Percentiles rank a stretch among this genome's conserved stretches.
Evolutionary conservation across 2,329 filamentous ascomycete species (phyloP).

Genomic region (Ceratocystis diversiconidia): DNA sequence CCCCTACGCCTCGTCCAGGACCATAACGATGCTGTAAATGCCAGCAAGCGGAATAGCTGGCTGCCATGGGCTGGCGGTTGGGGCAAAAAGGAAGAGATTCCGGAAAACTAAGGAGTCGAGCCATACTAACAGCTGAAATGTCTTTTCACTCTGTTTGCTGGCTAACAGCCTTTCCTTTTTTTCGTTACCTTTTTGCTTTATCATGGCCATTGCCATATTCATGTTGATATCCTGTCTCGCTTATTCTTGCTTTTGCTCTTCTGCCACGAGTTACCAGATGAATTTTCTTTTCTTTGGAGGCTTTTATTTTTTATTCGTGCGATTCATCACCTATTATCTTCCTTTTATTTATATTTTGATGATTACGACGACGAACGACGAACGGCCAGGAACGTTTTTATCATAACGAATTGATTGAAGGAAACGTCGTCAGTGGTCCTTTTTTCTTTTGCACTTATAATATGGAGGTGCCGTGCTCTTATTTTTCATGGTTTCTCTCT

Average conservation of each 20-base stretch:
- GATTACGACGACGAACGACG: neutral
- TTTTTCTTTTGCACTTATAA: neutral
- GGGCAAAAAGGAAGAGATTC: constrained; percentile 36
- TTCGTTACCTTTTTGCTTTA: neutral
- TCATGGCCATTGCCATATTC: neutral
- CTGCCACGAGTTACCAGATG: neutral
- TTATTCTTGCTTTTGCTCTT: constrained; percentile 1
- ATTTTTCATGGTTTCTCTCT: neutral
- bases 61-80: constrained; percentile 43
- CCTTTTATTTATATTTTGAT: constrained; percentile 9
- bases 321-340: neutral
- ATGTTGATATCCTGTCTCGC: neutral
- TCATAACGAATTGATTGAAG: neutral
- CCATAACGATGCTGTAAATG: constrained; percentile 37
- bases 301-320: constrained; percentile 2
- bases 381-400: neutral
- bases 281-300: neutral
- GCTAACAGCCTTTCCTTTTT: neutral
- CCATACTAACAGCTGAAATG: neutral
- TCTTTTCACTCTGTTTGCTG: neutral
- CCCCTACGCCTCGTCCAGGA: constrained; percentile 81
- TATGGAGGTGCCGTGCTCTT: neutral
- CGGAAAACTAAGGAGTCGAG: neutral
- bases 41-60: constrained; percentile 50
- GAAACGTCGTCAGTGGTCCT: neutral